Evolutionary conservation across 768 basidiomycete species (phyloP).

Genomic region (Amyloporia xantha): DNA sequence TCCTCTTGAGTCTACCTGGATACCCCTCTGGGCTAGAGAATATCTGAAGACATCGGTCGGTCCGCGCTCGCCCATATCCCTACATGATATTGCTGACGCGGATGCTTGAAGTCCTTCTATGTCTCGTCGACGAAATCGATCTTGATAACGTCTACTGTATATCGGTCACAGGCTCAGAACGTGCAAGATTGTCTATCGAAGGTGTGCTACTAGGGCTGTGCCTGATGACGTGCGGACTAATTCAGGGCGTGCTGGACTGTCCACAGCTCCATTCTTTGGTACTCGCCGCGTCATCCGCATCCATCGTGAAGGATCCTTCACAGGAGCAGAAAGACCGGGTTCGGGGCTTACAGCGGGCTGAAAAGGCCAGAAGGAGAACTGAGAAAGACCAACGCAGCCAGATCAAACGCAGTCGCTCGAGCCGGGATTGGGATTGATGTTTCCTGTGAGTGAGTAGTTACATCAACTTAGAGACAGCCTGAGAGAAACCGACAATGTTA

Average conservation of each 20-base stretch:
- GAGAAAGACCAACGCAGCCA: slow-evolving; percentile 50
- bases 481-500: no score
- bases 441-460: not conserved
- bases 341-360: slow-evolving; percentile 34
- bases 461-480: no score
- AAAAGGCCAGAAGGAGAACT: slow-evolving; percentile 38
- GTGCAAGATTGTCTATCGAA: slow-evolving; percentile 66
- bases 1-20: slow-evolving; percentile 51
- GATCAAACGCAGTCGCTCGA: slow-evolving; percentile 34
- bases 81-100: no score
- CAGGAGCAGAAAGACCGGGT: slow-evolving; percentile 52
- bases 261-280: slow-evolving; percentile 49
- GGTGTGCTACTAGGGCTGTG: slow-evolving; percentile 33
- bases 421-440: slow-evolving; percentile 18
- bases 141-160: slow-evolving; percentile 58
- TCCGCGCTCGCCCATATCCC: no score
- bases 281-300: slow-evolving; percentile 36
- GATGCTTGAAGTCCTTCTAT: slow-evolving; percentile 51
- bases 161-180: slow-evolving; percentile 76
- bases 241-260: slow-evolving; percentile 3
- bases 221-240: not conserved
- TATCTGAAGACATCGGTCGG: slow-evolving; percentile 45
- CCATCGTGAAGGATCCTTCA: slow-evolving; percentile 48
- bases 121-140: slow-evolving; percentile 63
- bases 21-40: slow-evolving; percentile 59